Percentiles rank a stretch among this genome's conserved stretches.
phyloP scores from a whole-genome alignment of 768 basidiomycete species.

The Dictyophora rubrovolvata region DNA sequence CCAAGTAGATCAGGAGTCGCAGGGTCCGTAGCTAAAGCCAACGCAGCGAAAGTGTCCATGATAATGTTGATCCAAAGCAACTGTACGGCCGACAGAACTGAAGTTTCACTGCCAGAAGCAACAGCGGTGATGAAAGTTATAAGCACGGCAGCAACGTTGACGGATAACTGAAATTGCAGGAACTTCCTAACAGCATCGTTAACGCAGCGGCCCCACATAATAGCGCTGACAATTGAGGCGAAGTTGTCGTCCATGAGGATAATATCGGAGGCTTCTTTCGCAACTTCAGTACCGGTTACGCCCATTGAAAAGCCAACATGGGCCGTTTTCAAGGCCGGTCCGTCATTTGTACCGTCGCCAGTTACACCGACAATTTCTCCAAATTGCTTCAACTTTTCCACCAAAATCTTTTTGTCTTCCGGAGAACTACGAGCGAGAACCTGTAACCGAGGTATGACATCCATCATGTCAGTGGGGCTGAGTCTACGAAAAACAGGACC shows the following conservation, averaged over 20 bases:
- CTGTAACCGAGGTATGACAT: constrained; percentile 85
- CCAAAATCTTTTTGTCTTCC: constrained; percentile 91
- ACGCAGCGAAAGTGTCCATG: constrained; percentile 97
- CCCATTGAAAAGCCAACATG: constrained; percentile 98
- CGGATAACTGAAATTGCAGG: constrained; percentile 89
- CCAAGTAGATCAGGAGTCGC: constrained; percentile 72
- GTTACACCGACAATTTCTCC: constrained; percentile 94
- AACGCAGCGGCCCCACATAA: constrained; percentile 98
- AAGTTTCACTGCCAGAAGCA: constrained; percentile 60
- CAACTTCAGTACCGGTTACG: constrained; percentile 93
- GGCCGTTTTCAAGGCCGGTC: constrained; percentile 90
- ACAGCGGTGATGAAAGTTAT: constrained; percentile 90
- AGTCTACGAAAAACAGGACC: constrained; percentile 88
- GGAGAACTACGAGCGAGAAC: constrained; percentile 96
- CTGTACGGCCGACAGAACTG: constrained; percentile 93
- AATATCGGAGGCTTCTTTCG: constrained; percentile 98
- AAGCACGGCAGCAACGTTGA: constrained; percentile 91
- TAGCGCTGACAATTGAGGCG: constrained; percentile 89
- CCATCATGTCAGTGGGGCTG: constrained; percentile 54
- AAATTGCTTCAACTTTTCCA: constrained; percentile 74
- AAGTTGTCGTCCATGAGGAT: constrained; percentile 99
- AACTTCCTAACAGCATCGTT: constrained; percentile 98
- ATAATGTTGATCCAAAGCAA: constrained; percentile 98
- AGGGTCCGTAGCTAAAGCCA: constrained; percentile 95
- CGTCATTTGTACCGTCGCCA: constrained; percentile 97